A percentile compares a stretch with the other conserved stretches of the same genome.
Evolutionary conservation across 768 basidiomycete genomes (phyloP).

Genomic region (Fibroporia radiculosa): DNA sequence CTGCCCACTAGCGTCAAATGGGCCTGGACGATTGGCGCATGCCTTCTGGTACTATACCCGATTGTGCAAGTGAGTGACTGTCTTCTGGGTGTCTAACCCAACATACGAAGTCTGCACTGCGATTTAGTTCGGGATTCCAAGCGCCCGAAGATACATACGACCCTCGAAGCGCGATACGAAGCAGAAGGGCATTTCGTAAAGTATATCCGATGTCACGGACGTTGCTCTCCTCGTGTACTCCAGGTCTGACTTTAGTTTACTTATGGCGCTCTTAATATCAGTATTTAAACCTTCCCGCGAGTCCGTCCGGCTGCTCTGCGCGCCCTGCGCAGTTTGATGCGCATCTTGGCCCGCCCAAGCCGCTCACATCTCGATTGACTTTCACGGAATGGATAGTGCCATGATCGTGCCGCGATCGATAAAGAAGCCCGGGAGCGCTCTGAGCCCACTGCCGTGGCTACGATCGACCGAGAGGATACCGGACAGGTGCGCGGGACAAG

Average conservation of each 20-base stretch:
- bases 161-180: conserved; percentile 25
- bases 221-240: neutral
- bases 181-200: conserved; percentile 19
- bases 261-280: neutral
- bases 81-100: conserved; percentile 1
- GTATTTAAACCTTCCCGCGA: neutral
- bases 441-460: neutral
- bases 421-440: conserved; percentile 3
- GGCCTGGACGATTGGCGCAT: conserved; percentile 56
- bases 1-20: conserved; percentile 55
- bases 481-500: neutral
- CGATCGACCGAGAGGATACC: conserved; percentile 3
- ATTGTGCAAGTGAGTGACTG: conserved; percentile 41
- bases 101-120: conserved; percentile 6
- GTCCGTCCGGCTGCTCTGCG: neutral
- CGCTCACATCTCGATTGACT: conserved; percentile 4
- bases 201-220: neutral
- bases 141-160: conserved; percentile 42
- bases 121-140: conserved; percentile 61
- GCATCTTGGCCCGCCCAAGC: conserved; percentile 3
- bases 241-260: neutral
- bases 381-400: neutral
- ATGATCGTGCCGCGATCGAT: conserved; percentile 4
- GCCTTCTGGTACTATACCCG: conserved; percentile 64
- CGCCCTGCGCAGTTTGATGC: neutral